Conservation (phyloP, 129 eudicot genomes). For the Centrapalus pauciflorus region DNA sequence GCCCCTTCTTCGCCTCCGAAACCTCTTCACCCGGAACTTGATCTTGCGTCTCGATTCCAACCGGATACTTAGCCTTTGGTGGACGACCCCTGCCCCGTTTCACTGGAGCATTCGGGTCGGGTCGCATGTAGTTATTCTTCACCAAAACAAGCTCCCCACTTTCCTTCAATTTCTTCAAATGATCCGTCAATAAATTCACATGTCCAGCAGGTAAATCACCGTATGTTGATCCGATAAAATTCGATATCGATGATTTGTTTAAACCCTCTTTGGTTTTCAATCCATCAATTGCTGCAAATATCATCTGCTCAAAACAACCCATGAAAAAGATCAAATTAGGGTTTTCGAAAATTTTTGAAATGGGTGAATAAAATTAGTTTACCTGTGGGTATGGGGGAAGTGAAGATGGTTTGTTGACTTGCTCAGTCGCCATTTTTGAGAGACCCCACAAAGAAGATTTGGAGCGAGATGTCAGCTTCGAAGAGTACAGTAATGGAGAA, state of each 20-base stretch:
- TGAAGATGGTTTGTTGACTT: too few relatives aligned
- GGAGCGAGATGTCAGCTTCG: too few relatives aligned
- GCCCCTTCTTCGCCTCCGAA: slow-evolving; percentile 27
- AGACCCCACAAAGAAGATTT: too few relatives aligned
- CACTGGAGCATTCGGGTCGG: slow-evolving; percentile 35
- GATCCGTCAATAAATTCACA: slow-evolving; percentile 16
- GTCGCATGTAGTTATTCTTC: slow-evolving; percentile 46
- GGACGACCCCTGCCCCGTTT: slow-evolving; percentile 69
- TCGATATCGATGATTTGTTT: slow-evolving; percentile 44
- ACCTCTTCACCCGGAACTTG: neutral
- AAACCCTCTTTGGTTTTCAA: slow-evolving; percentile 38
- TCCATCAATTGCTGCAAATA: slow-evolving; percentile 47
- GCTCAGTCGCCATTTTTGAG: too few relatives aligned
- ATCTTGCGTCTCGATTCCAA: neutral
- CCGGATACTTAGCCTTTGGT: slow-evolving; percentile 42
- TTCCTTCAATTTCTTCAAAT: slow-evolving; percentile 37
- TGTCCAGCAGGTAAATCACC: slow-evolving; percentile 41
- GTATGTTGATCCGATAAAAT: slow-evolving; percentile 42
- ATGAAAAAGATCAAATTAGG: too few relatives aligned
- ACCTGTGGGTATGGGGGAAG: too few relatives aligned
- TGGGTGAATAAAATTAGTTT: too few relatives aligned
- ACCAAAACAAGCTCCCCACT: slow-evolving; percentile 36
- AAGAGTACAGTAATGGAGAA: too few relatives aligned
- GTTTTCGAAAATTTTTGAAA: too few relatives aligned
- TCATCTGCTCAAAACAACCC: slow-evolving; percentile 55